These are phyloP conservation scores for Amaranthus cruentus DNA, from an alignment of 148 eudicot genomes.

Conservation along the genomic window DNA sequence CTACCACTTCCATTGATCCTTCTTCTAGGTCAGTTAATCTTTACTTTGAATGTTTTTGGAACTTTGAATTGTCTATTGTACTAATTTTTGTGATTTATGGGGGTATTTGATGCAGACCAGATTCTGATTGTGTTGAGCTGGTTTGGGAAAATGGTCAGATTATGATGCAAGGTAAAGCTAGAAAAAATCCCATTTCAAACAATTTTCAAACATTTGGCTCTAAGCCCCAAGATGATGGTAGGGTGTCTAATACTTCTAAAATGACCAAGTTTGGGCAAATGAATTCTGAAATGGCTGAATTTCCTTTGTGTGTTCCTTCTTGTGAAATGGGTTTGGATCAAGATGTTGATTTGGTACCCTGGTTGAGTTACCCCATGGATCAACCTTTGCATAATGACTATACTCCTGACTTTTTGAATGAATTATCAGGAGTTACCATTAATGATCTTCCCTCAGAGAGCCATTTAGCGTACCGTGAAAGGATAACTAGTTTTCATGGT, in stretches of 20 bases:
- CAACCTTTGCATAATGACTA: constrained; percentile 49
- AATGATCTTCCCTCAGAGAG: constrained; percentile 40
- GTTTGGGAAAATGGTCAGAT: constrained; percentile 81
- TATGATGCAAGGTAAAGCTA: constrained; percentile 55
- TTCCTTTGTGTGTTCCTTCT: constrained; percentile 41
- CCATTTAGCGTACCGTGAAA: constrained; percentile 31
- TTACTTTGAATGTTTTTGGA: neutral
- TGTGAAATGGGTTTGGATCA: constrained; percentile 44
- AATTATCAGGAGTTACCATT: constrained; percentile 53
- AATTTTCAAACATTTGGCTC: constrained; percentile 35
- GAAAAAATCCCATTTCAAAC: constrained; percentile 23
- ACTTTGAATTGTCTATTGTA: constrained; percentile 8
- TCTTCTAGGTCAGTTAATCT: constrained; percentile 38
- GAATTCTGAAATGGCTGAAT: constrained; percentile 41
- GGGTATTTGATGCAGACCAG: constrained; percentile 46
- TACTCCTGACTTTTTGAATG: constrained; percentile 59
- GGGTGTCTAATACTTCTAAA: constrained; percentile 25
- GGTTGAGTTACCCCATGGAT: constrained; percentile 60
- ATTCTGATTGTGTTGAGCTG: constrained; percentile 55
- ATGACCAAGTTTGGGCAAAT: constrained; percentile 37
- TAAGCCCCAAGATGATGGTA: constrained; percentile 37
- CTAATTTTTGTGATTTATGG: constrained; percentile 18
- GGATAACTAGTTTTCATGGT: constrained; percentile 32
- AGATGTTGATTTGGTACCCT: constrained; percentile 59
- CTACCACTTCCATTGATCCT: constrained; percentile 37